Evolutionary conservation across 331 rosid species (phyloP).

Genomic region (Quercus phellos): DNA sequence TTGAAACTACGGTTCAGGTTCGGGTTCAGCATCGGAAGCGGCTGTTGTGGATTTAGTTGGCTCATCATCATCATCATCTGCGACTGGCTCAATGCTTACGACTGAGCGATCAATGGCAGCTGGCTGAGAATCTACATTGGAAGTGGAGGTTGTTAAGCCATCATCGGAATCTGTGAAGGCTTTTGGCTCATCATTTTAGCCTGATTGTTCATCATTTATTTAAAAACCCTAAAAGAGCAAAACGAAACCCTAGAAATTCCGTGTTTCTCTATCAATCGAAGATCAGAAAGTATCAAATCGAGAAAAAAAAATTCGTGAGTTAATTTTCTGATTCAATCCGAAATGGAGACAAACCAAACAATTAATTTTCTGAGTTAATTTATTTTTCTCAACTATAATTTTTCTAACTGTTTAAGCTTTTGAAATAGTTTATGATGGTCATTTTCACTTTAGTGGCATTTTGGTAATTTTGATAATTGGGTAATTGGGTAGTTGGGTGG

Average conservation of each 20-base stretch:
- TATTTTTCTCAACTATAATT: no score
- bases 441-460: no score
- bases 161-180: conserved; percentile 35
- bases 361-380: no score
- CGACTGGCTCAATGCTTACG: conserved; percentile 2
- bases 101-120: conserved; percentile 16
- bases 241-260: neutral
- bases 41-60: conserved; percentile 33
- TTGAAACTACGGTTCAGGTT: conserved; percentile 35
- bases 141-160: conserved; percentile 16
- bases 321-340: neutral
- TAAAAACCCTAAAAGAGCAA: neutral
- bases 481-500: no score
- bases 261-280: neutral
- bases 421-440: no score
- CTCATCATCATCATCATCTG: conserved; percentile 29
- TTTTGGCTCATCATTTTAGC: conserved; percentile 41
- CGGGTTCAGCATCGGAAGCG: conserved; percentile 33
- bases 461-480: no score
- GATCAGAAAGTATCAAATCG: neutral
- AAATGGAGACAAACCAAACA: neutral
- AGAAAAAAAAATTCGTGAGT: neutral
- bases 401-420: no score
- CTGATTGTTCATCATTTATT: conserved; percentile 46
- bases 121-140: conserved; percentile 1